Base-by-base conservation (phyloP, 1,284 basidiomycete genomes). In the Trichosporon faecale region DNA sequence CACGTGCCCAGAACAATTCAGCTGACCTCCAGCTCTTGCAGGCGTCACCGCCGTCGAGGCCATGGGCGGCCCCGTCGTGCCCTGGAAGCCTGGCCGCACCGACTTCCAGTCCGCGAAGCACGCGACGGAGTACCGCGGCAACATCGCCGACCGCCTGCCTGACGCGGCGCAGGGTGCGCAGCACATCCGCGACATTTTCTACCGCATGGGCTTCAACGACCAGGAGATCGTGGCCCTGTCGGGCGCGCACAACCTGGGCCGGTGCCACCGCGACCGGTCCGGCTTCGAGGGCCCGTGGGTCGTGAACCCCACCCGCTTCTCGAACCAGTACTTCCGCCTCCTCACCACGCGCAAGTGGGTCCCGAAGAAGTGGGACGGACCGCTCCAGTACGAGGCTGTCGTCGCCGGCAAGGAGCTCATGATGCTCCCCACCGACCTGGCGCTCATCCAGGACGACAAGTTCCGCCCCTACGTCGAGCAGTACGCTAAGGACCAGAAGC, bases 211-310 rank as follows among this genome's bases (percentile, higher is more conserved):
- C 61, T 87, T 86, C 78, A 85, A 84, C 71, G 86, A 84, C 78
- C 80, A 79, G 69, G 87, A 88, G 79, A 87, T 88, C 31, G 87
- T 88, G 12, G 86, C 87, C 0, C 83, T 88, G 4, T 85, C 83
- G 16, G 87, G 87, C 4, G 87, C 87, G 6, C 87, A 88, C 78
- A 84, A 84, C 68, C 78, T 88, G 23, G 87, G 82, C 66, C 78
- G 85, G 67, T 85, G 85, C 73, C 85, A 86, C 76, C 65, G 82
- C 9, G 85, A 86, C 74, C 79, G 86, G 68, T 82, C 79, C 60
- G 85, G 86, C 16, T 86, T 85, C 66, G 83, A 85, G 44, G 85
- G 77, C 16, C 77, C 79, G 57, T 85, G 84, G 84, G 80, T 81
- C 21, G 81, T 85, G 66, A 85, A 85, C 73, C 85, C 85, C 0